phyloP scores from a whole-genome alignment of 768 basidiomycete genomes.

The Termitomyces heimii region DNA sequence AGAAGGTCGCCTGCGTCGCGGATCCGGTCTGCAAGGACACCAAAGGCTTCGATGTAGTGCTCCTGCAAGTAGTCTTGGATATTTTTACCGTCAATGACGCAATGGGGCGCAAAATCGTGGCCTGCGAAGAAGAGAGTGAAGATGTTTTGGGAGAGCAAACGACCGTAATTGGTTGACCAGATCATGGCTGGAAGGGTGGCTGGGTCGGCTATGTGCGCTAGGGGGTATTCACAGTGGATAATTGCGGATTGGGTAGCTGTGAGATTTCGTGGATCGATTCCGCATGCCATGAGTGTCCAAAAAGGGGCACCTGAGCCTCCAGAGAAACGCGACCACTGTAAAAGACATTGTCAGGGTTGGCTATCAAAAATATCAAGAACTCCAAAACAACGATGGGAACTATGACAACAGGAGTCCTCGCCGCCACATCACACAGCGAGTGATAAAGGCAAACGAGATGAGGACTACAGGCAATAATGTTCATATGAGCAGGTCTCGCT shows the following conservation, averaged over 20 bases:
- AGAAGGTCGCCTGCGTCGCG: conserved; percentile 67
- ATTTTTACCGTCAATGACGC: conserved; percentile 84
- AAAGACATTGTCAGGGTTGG: background rate
- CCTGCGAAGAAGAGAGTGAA: conserved; percentile 97
- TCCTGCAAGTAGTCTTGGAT: conserved; percentile 85
- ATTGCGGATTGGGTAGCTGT: conserved; percentile 83
- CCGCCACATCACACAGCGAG: background rate
- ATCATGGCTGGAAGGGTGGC: conserved; percentile 85
- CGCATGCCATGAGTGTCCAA: conserved; percentile 90
- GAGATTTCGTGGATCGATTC: conserved; percentile 81
- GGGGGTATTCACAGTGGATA: conserved; percentile 85
- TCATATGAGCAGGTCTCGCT: background rate
- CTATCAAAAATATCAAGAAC: background rate
- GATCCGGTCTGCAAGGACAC: conserved; percentile 69
- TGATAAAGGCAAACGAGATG: background rate
- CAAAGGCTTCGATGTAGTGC: conserved; percentile 74
- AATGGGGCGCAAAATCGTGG: conserved; percentile 83
- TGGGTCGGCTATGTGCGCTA: conserved; percentile 57
- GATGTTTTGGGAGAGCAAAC: conserved; percentile 79
- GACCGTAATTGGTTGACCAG: conserved; percentile 95
- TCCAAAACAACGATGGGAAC: background rate
- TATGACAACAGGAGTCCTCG: background rate
- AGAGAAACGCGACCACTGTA: conserved; percentile 90
- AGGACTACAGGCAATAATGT: background rate
- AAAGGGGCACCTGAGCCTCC: conserved; percentile 94